Base-by-base conservation (phyloP, 2,329 filamentous ascomycete species). In the Beauveria australis region DNA sequence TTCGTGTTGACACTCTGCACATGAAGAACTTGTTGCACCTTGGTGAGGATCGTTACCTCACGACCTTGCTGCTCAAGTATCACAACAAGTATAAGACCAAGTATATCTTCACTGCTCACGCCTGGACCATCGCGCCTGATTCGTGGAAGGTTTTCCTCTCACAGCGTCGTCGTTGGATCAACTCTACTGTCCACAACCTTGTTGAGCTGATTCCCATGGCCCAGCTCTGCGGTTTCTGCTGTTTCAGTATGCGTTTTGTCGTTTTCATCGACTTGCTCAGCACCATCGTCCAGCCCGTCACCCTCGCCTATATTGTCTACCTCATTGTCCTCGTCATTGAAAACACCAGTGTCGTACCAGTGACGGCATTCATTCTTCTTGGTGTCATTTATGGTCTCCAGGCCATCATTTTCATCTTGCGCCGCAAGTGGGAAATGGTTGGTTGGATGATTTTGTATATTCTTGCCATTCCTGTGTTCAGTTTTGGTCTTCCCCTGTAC, bases 371-470 rank as follows among this genome's bases (percentile, higher is more conserved):
- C 72, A 84, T 99, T 70, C 80, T 99, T 53, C 83, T 99, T 10
- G 94, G 85, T 69, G 93, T 89, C n/a, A 94, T 99, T 68, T 99
- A 97, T 73, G 94, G 94, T 85, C 78, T 99, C 16, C 94, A 99
- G 70, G 93, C 90, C 48, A 87, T 97, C 71, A 97, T 99, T 73
- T 99, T 99, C 79, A 96, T 97, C 69, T 71, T 97, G 61, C 89
- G 91, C 62, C 89, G 93, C 69, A 97, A 97, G 78, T 99, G 94
- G 94, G 93, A 99, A 74, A 97, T 97, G 93, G 89, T 99, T 67
- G 94, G 93, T 41, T 99, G 94, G 94, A 97, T 99, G 92, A 81
- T 99, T 67, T 86, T 99, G 64, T 99, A 99, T 75, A 84, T 99
- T 62, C 64, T 94, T 33, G 93, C 94, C 59, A 89, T 96, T 63